Evolutionary conservation across 257 asterid genomes (phyloP).

Genomic region (Mitragyna speciosa): DNA sequence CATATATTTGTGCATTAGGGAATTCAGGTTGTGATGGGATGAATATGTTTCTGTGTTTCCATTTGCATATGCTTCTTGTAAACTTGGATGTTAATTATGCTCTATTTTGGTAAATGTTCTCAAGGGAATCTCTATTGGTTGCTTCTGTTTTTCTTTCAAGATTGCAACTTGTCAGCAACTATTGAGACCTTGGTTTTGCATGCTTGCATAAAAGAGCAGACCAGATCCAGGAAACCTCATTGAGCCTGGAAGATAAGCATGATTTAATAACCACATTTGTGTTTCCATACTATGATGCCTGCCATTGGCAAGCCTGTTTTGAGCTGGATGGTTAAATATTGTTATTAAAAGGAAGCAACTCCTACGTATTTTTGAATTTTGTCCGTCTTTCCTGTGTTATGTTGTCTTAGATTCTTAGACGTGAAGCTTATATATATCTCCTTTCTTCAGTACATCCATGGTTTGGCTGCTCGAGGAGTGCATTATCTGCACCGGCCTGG

Average conservation of each 20-base stretch:
- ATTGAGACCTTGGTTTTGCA: conserved; percentile 1
- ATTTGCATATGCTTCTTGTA: background rate
- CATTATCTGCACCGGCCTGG: conserved; percentile 93
- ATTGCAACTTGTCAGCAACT: background rate
- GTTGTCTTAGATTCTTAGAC: conserved; percentile 20
- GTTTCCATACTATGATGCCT: background rate
- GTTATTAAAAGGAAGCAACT: conserved; percentile 2
- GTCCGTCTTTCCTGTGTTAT: background rate
- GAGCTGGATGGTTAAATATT: background rate
- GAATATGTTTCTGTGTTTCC: background rate
- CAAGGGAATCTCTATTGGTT: background rate
- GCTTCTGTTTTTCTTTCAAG: background rate
- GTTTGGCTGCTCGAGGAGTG: conserved; percentile 91
- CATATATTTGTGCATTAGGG: background rate
- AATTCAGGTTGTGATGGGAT: background rate
- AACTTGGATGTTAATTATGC: background rate
- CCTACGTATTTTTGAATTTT: conserved; percentile 4
- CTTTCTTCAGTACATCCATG: conserved; percentile 75
- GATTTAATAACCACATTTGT: background rate
- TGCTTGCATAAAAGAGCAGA: background rate
- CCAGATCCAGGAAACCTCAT: background rate
- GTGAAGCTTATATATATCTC: background rate
- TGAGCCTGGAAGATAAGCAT: background rate
- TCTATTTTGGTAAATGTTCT: background rate
- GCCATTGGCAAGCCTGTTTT: background rate